phyloP scores from a whole-genome alignment of 169 alveolate genomes.

The Babesia ovis region DNA sequence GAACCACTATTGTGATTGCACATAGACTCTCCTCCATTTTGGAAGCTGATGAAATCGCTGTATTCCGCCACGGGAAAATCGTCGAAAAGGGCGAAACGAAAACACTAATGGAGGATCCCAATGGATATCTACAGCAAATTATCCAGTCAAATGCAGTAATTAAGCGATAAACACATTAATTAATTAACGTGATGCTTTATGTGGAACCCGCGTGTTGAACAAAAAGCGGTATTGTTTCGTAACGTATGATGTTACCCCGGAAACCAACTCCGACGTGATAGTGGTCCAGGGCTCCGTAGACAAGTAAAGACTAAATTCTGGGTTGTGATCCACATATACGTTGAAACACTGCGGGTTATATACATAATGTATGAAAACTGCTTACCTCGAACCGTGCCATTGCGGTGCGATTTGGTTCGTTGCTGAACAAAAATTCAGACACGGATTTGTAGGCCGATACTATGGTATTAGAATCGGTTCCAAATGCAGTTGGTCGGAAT shows the following conservation, averaged over 20 bases:
- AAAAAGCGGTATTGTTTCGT: constrained; percentile 48
- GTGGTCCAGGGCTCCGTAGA: constrained; percentile 65
- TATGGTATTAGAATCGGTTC: constrained; percentile 14
- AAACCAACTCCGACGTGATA: constrained; percentile 55
- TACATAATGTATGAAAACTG: not conserved
- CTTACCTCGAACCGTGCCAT: constrained; percentile 50
- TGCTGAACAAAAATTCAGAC: constrained; percentile 55
- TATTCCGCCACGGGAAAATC: constrained; percentile 83
- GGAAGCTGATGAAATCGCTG: constrained; percentile 82
- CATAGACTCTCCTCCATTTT: constrained; percentile 88
- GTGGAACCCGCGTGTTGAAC: constrained; percentile 55
- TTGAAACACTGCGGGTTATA: constrained; percentile 31
- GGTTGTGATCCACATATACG: constrained; percentile 62
- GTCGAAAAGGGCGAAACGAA: constrained; percentile 87
- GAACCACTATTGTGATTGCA: constrained; percentile 89
- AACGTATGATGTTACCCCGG: constrained; percentile 46
- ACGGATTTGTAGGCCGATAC: constrained; percentile 44
- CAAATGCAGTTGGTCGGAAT: constrained; percentile 33
- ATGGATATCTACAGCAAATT: constrained; percentile 67
- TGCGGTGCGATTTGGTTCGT: constrained; percentile 20
- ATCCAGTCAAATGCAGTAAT: constrained; percentile 67
- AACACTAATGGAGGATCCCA: constrained; percentile 67
- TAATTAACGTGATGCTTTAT: constrained; percentile 20
- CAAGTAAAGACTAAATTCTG: constrained; percentile 55
- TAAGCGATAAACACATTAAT: constrained; percentile 19